Percentiles rank a stretch among this genome's conserved stretches.
Conservation (phyloP, 176 grass and related monocot species). For the Aegilops speltoides region DNA sequence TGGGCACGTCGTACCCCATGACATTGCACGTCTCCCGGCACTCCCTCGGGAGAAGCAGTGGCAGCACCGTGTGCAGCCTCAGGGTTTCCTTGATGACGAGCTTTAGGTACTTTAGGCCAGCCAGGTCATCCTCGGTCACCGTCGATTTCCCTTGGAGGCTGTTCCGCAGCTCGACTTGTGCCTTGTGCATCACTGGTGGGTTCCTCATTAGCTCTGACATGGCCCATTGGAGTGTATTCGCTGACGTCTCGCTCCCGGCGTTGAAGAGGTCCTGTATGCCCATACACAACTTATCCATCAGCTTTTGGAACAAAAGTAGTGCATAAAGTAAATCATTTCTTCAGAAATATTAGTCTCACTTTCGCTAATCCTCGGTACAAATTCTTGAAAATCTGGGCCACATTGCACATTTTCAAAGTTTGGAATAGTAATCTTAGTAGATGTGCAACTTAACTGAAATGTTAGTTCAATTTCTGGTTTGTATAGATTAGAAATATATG, state of each 20-base stretch:
- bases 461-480: no score
- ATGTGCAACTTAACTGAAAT: no score
- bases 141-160: neutral
- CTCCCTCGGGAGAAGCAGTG: slow-evolving; percentile 33
- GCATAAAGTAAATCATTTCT: no score
- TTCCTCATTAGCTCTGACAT: slow-evolving; percentile 37
- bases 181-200: slow-evolving; percentile 20
- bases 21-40: slow-evolving; percentile 17
- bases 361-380: no score
- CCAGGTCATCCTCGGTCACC: slow-evolving; percentile 32
- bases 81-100: slow-evolving; percentile 47
- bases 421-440: no score
- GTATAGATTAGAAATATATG: no score
- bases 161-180: slow-evolving; percentile 24
- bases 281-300: no score
- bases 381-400: no score
- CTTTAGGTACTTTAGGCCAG: slow-evolving; percentile 34
- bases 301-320: no score
- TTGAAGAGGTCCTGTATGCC: slow-evolving; percentile 28
- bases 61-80: slow-evolving; percentile 34
- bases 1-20: slow-evolving; percentile 29
- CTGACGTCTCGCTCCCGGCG: slow-evolving; percentile 36
- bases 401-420: no score
- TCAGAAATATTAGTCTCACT: no score
- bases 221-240: slow-evolving; percentile 22